These are phyloP conservation scores for Neocucurbitaria cava DNA, from an alignment of 2,329 filamentous ascomycete genomes.

Conservation along the genomic window DNA sequence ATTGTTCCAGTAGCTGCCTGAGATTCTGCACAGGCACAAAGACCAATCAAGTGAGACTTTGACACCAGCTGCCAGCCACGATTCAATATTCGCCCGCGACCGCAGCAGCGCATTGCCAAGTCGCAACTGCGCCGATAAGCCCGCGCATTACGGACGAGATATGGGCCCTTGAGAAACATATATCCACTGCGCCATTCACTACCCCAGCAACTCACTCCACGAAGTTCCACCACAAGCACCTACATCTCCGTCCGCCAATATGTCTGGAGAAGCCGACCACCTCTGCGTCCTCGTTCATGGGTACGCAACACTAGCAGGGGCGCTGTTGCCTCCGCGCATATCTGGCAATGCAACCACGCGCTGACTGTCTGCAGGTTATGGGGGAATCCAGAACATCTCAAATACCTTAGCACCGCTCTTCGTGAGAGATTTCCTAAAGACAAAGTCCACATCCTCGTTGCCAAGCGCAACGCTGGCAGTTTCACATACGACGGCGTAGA, in stretches of 20 bases:
- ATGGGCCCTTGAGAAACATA: constrained; percentile 20
- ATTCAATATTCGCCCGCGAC: neutral
- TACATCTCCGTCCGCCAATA: constrained; percentile 10
- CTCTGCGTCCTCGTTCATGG: constrained; percentile 79
- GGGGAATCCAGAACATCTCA: constrained; percentile 79
- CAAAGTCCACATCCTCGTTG: constrained; percentile 72
- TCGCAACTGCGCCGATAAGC: constrained; percentile 21
- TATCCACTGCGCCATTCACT: constrained; percentile 16
- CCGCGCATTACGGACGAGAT: constrained; percentile 26
- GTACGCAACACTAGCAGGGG: constrained; percentile 56
- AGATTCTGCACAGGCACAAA: neutral
- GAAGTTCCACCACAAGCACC: constrained; percentile 20
- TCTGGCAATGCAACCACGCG: constrained; percentile 1
- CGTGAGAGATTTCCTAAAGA: constrained; percentile 67
- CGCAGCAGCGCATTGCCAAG: constrained; percentile 1
- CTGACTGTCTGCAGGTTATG: constrained; percentile 65
- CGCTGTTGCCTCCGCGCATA: constrained; percentile 3
- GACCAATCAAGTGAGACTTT: neutral
- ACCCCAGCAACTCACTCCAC: neutral
- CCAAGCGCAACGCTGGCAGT: constrained; percentile 75
- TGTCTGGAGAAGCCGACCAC: constrained; percentile 61
- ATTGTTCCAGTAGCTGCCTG: neutral
- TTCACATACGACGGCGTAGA: constrained; percentile 74
- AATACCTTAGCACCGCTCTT: constrained; percentile 70
- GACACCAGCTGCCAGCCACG: neutral